A percentile compares a stretch with the other conserved stretches of the same genome.
phyloP scores from a whole-genome alignment of 306 rosid species.

The Malus domestica region ASM211411v1 NC_041790.1:34647001-34647500 shows the following conservation, averaged over 20 bases:
- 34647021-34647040: conserved; percentile 93
- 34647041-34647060: conserved; percentile 95
- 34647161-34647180: conserved; percentile 69
- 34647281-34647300: conserved; percentile 90
- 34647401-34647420: background rate
- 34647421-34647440: background rate
- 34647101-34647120: conserved; percentile 76
- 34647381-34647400: conserved; percentile 40
- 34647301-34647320: conserved; percentile 91
- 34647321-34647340: conserved; percentile 94
- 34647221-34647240: conserved; percentile 72
- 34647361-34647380: conserved; percentile 91
- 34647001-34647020: conserved; percentile 98
- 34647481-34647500: no score
- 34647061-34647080: conserved; percentile 94
- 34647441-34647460: no score
- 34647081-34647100: conserved; percentile 85
- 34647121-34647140: conserved; percentile 70
- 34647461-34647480: background rate
- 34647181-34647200: conserved; percentile 83
- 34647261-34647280: conserved; percentile 92
- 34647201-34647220: conserved; percentile 89
- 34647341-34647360: conserved; percentile 93
- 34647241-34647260: conserved; percentile 90
- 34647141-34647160: conserved; percentile 97